Evolutionary conservation across 371 early-diverging fungal genomes (phyloP).

Genomic region (Blastocladiella emersonii): DNA sequence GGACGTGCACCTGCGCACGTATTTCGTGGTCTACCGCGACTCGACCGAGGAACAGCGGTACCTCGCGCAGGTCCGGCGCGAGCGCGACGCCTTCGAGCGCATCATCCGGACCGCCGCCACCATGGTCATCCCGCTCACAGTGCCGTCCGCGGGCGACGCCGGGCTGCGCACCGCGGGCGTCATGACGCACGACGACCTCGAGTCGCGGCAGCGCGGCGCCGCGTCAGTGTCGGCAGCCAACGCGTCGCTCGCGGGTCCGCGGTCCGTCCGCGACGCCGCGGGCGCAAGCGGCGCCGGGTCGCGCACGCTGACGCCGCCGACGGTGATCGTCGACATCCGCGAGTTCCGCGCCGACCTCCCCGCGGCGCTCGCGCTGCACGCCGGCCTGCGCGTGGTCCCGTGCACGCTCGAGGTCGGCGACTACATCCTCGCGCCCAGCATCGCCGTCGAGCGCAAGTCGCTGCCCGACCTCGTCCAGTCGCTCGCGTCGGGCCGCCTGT

Average conservation of each 20-base stretch:
- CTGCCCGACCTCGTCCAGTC: slow-evolving; percentile 78
- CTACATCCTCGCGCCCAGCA: slow-evolving; percentile 73
- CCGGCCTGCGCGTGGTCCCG: slow-evolving; percentile 61
- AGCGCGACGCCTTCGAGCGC: slow-evolving; percentile 87
- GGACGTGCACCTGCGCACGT: slow-evolving; percentile 47
- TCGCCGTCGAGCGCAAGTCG: slow-evolving; percentile 91
- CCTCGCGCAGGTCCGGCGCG: slow-evolving; percentile 62
- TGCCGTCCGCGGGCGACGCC: background rate
- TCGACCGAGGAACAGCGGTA: slow-evolving; percentile 92
- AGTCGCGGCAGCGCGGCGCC: slow-evolving; percentile 54
- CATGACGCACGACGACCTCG: background rate
- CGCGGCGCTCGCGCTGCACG: slow-evolving; percentile 63
- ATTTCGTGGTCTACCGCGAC: slow-evolving; percentile 83
- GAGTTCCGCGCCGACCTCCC: slow-evolving; percentile 92
- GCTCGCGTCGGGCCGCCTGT: slow-evolving; percentile 74
- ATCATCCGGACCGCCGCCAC: slow-evolving; percentile 65
- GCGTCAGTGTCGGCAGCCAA: too few species aligned
- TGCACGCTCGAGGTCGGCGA: slow-evolving; percentile 89
- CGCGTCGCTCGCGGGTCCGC: too few species aligned
- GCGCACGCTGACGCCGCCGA: background rate
- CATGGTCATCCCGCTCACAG: background rate
- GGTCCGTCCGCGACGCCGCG: too few species aligned
- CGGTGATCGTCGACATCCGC: slow-evolving; percentile 80
- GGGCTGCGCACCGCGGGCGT: background rate
- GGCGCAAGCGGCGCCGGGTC: too few species aligned